These are phyloP conservation scores for Petunia axillaris DNA, from an alignment of 257 asterid species.

Conservation along the genomic window DNA sequence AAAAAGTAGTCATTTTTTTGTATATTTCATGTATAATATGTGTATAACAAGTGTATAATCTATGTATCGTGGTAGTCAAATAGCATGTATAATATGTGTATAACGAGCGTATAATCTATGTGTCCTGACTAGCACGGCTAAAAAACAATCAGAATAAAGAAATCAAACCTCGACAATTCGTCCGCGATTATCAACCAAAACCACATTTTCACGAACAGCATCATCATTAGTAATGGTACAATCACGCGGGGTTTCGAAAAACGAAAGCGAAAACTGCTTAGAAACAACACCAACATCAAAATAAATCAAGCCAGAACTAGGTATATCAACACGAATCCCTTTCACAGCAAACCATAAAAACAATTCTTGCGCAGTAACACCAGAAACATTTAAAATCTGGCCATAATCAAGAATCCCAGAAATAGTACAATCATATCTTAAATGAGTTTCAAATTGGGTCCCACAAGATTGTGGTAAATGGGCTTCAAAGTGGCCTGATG, in stretches of 20 bases:
- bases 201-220: constrained; percentile 26
- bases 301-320: constrained; percentile 90
- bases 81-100: too few species aligned
- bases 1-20: too few species aligned
- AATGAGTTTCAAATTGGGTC: constrained; percentile 74
- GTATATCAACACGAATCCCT: constrained; percentile 71
- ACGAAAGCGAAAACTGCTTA: constrained; percentile 81
- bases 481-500: constrained; percentile 60
- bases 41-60: too few species aligned
- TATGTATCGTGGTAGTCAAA: too few species aligned
- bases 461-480: constrained; percentile 63
- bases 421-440: constrained; percentile 63
- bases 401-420: constrained; percentile 60
- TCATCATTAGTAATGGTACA: constrained; percentile 46
- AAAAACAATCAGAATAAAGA: neutral
- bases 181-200: constrained; percentile 32
- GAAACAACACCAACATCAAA: constrained; percentile 80
- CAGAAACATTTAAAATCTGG: constrained; percentile 55
- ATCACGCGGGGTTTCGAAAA: constrained; percentile 80
- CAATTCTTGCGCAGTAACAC: constrained; percentile 77
- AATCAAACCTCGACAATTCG: constrained; percentile 50
- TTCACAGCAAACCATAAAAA: constrained; percentile 89
- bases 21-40: too few species aligned
- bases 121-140: too few species aligned
- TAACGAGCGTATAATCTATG: too few species aligned